These are phyloP conservation scores for Dactylorhiza incarnata DNA, from an alignment of 106 monocot genomes.

Conservation along the genomic window DNA sequence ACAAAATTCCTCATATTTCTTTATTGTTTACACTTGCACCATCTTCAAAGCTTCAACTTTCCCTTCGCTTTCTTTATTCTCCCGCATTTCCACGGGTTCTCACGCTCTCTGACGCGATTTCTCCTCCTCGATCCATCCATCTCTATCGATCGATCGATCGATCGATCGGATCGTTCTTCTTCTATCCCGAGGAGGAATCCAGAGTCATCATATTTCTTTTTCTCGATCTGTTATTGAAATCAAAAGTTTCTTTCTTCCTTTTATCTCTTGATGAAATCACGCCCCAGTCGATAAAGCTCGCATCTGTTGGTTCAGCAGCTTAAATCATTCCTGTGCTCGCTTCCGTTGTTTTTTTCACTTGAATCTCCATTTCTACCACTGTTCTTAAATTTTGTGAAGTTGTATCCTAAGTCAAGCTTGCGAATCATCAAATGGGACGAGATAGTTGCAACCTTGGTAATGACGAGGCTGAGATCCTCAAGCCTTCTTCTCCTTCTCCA, in stretches of 20 bases:
- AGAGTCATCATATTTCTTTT: neutral
- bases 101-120: neutral
- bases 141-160: too few species aligned
- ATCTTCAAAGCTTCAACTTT: neutral
- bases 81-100: neutral
- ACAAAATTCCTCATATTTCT: neutral
- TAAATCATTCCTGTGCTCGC: neutral
- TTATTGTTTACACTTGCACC: neutral
- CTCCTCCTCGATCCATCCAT: neutral
- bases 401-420: neutral
- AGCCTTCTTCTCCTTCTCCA: conserved; percentile 43
- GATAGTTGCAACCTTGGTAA: conserved; percentile 82
- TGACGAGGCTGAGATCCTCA: conserved; percentile 77
- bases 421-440: conserved; percentile 45
- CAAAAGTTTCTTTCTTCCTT: neutral
- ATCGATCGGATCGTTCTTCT: too few species aligned
- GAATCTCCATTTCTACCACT: neutral
- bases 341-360: neutral
- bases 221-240: neutral
- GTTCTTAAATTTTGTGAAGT: neutral
- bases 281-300: neutral
- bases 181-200: neutral
- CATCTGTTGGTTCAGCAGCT: neutral
- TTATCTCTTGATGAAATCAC: neutral
- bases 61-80: neutral